Conservation (phyloP, 2,329 filamentous ascomycete genomes). For the Colletotrichum orchidophilum region DNA sequence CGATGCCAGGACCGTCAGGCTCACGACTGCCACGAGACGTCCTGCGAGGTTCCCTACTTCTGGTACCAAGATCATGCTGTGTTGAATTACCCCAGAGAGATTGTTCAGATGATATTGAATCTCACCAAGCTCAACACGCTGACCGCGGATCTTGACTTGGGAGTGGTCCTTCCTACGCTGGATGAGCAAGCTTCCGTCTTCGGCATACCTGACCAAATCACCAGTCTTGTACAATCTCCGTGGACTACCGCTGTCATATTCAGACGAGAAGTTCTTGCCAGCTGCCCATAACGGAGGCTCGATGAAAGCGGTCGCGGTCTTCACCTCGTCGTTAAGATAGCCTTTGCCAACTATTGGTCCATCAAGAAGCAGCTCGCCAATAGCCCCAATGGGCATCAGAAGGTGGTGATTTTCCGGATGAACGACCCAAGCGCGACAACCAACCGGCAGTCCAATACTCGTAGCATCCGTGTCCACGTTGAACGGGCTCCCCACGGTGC, state of each 20-base stretch:
- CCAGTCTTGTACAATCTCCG: conserved; percentile 32
- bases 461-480: background rate
- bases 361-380: conserved; percentile 27
- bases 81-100: background rate
- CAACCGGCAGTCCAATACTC: conserved; percentile 39
- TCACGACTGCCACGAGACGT: conserved; percentile 15
- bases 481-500: conserved; percentile 44
- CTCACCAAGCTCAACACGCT: conserved; percentile 26
- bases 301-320: conserved; percentile 10
- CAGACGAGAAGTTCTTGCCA: rapidly evolving
- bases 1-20: background rate
- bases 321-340: conserved; percentile 20
- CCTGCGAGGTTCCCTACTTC: background rate
- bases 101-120: conserved; percentile 21
- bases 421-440: conserved; percentile 39
- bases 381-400: conserved; percentile 18
- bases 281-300: conserved; percentile 3
- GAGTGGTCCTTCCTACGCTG: conserved; percentile 35
- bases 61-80: conserved; percentile 9
- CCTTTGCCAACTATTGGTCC: conserved; percentile 17
- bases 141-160: conserved; percentile 36
- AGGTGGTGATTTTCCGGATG: conserved; percentile 33
- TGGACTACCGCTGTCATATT: background rate
- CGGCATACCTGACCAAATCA: conserved; percentile 22
- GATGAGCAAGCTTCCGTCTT: conserved; percentile 26